A percentile compares a stretch with the other conserved stretches of the same genome.
These are phyloP conservation scores for Teratosphaeria zuluensis DNA, from an alignment of 2,329 filamentous ascomycete species.

Conservation along the genomic window DNA sequence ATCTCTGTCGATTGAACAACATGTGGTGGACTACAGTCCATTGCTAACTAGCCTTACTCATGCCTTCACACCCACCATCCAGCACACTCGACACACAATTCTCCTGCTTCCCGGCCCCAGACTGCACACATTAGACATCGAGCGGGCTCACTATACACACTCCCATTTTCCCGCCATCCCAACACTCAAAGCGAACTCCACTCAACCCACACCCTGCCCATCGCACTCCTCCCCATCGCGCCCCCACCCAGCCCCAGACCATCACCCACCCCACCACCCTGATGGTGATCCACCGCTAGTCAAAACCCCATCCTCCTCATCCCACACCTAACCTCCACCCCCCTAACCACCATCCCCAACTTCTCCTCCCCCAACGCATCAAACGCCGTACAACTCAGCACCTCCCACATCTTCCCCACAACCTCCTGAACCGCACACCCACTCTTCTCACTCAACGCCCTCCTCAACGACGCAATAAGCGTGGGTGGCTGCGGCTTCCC, in stretches of 20 bases:
- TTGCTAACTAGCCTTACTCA: neutral
- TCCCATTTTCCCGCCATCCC: too few species aligned
- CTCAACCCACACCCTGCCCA: neutral
- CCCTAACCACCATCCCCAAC: conserved; percentile 11
- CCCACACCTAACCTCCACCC: conserved; percentile 4
- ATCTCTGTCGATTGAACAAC: neutral
- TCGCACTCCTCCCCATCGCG: neutral
- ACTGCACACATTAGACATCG: too few species aligned
- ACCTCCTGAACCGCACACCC: conserved; percentile 13
- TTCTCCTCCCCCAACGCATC: conserved; percentile 17
- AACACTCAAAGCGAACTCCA: neutral
- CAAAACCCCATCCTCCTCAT: conserved; percentile 1
- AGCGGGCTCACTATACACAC: too few species aligned
- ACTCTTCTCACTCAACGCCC: conserved; percentile 17
- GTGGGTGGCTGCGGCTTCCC: conserved; percentile 15
- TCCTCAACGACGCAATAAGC: conserved; percentile 18
- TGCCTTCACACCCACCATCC: neutral
- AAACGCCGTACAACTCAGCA: conserved; percentile 17
- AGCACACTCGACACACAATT: neutral
- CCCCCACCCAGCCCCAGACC: neutral
- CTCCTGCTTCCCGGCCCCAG: too few species aligned
- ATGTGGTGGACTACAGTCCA: neutral
- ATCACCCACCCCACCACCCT: neutral
- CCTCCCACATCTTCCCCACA: conserved; percentile 23
- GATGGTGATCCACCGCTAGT: too few species aligned